phyloP scores from a whole-genome alignment of 306 rosid species.

The Morella rubra region DNA sequence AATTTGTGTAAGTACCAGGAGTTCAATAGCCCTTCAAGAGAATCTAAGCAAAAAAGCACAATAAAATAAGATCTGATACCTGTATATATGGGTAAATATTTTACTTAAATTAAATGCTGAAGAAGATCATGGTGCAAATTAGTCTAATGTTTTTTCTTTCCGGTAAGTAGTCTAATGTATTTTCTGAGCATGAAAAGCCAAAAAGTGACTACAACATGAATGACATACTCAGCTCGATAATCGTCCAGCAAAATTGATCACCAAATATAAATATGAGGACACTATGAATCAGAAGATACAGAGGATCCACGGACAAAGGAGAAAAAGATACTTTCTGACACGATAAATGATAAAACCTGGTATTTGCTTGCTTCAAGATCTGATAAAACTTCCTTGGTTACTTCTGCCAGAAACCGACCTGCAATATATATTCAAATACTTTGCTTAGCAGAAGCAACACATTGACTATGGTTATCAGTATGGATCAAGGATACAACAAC shows the following conservation, averaged over 20 bases:
- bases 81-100: no score
- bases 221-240: background rate
- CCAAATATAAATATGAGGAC: background rate
- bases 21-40: background rate
- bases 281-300: background rate
- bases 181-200: background rate
- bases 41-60: background rate
- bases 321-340: background rate
- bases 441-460: background rate
- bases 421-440: slow-evolving; percentile 14
- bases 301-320: slow-evolving; percentile 6
- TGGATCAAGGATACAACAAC: no score
- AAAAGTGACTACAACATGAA: background rate
- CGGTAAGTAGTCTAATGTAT: background rate
- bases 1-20: background rate
- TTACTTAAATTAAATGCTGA: background rate
- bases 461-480: background rate
- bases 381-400: slow-evolving; percentile 71
- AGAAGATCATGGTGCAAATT: background rate
- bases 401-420: slow-evolving; percentile 88
- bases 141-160: background rate
- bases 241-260: background rate
- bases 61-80: no score
- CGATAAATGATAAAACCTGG: slow-evolving; percentile 47
- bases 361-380: slow-evolving; percentile 88